A percentile compares a stretch with the other conserved stretches of the same genome.
phyloP scores from a whole-genome alignment of 2,329 filamentous ascomycete species.

The Lithohypha guttulata region DNA sequence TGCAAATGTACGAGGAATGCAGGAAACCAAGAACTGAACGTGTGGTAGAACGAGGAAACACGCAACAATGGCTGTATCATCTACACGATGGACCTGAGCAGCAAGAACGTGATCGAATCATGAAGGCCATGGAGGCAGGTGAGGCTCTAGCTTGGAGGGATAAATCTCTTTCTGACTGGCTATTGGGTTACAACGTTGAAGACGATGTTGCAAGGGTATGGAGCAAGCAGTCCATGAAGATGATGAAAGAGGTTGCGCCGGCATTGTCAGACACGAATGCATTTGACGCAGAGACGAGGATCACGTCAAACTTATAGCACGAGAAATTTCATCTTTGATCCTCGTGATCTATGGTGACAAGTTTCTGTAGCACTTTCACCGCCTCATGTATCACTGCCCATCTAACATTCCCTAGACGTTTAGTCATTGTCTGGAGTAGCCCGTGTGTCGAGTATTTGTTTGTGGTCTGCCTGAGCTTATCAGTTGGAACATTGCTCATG shows the following conservation, averaged over 20 bases:
- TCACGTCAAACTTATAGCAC: too few relatives aligned
- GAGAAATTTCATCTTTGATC: too few relatives aligned
- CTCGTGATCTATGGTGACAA: too few relatives aligned
- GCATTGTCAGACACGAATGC: too few relatives aligned
- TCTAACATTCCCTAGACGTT: constrained; percentile 44
- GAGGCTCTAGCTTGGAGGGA: constrained; percentile 15
- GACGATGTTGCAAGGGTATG: constrained; percentile 12
- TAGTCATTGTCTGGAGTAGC: constrained; percentile 45
- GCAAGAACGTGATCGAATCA: constrained; percentile 29
- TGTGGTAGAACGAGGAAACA: constrained; percentile 26
- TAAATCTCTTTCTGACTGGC: constrained; percentile 12
- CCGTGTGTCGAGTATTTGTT: constrained; percentile 42
- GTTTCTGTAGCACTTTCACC: constrained; percentile 42
- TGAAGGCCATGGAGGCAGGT: constrained; percentile 9
- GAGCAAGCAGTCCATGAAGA: too few relatives aligned
- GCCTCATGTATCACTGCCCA: constrained; percentile 55
- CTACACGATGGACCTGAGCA: constrained; percentile 31
- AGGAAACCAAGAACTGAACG: constrained; percentile 31
- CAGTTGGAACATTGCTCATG: constrained; percentile 27
- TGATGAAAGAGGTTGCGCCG: constrained; percentile 8
- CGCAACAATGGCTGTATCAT: constrained; percentile 29
- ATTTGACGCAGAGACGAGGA: too few relatives aligned
- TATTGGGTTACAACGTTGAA: constrained; percentile 14
- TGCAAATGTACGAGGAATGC: constrained; percentile 29
- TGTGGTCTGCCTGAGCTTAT: constrained; percentile 28